Percentiles rank a stretch among this genome's conserved stretches.
Evolutionary conservation across 768 basidiomycete genomes (phyloP).

Genomic region (Russula foetens): DNA sequence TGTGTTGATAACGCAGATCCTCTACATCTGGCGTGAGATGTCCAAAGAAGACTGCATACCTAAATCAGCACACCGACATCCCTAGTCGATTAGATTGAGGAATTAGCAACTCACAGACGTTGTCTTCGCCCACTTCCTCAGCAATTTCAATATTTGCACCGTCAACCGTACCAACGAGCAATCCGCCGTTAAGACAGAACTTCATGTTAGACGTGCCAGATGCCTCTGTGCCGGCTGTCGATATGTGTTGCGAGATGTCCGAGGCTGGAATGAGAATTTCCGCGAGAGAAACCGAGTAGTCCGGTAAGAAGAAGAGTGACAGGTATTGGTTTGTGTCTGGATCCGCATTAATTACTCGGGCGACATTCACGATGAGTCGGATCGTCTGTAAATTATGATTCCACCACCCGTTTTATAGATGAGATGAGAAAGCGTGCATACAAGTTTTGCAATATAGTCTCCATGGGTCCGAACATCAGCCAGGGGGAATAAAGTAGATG

Average conservation of each 20-base stretch:
- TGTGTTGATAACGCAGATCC: constrained; percentile 77
- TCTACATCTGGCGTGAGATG: constrained; percentile 84
- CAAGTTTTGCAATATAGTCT: constrained; percentile 91
- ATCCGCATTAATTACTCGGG: constrained; percentile 72
- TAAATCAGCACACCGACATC: not conserved
- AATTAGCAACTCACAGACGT: constrained; percentile 63
- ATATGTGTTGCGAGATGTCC: constrained; percentile 94
- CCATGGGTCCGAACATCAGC: constrained; percentile 9
- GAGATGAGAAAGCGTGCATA: constrained; percentile 24
- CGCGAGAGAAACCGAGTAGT: constrained; percentile 82
- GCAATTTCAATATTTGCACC: constrained; percentile 97
- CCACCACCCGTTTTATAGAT: not conserved
- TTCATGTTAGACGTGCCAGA: constrained; percentile 81
- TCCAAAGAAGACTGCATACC: constrained; percentile 72
- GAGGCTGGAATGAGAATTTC: constrained; percentile 86
- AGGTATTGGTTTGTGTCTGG: constrained; percentile 83
- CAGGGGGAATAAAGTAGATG: not conserved
- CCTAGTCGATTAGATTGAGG: not conserved
- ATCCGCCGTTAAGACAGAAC: constrained; percentile 85
- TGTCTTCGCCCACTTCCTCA: constrained; percentile 87
- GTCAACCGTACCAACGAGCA: constrained; percentile 83
- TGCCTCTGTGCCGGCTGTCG: constrained; percentile 92
- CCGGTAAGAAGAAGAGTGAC: constrained; percentile 89
- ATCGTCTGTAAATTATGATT: constrained; percentile 51
- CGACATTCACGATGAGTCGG: constrained; percentile 88